These are phyloP conservation scores for Suhomyces tanzawaensis DNA, from an alignment of 805 yeast species.

Conservation along the genomic window DNA sequence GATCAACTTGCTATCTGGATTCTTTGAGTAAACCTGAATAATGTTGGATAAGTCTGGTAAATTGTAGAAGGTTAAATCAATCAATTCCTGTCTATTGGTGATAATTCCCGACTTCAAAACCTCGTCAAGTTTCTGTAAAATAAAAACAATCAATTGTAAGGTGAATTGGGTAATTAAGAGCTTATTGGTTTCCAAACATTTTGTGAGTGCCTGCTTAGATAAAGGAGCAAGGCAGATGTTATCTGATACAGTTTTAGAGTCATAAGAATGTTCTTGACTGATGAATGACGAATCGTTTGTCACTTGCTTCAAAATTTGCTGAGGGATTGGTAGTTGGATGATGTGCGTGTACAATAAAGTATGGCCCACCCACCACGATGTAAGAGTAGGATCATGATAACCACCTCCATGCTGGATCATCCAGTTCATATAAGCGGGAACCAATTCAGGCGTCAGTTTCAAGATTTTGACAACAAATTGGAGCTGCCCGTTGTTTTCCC, in stretches of 20 bases:
- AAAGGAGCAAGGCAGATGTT: slow-evolving; percentile 64
- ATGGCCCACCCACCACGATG: slow-evolving; percentile 82
- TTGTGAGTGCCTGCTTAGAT: slow-evolving; percentile 54
- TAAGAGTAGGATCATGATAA: slow-evolving; percentile 71
- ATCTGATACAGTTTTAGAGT: slow-evolving; percentile 43
- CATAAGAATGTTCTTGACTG: slow-evolving; percentile 36
- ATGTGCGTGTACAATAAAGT: slow-evolving; percentile 59
- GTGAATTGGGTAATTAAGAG: slow-evolving; percentile 60
- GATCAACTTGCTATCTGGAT: slow-evolving; percentile 38
- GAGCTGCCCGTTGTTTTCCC: slow-evolving; percentile 70
- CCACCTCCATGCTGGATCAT: slow-evolving; percentile 58
- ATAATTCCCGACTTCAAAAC: slow-evolving; percentile 25
- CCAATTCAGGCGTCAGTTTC: slow-evolving; percentile 59
- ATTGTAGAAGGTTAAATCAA: slow-evolving; percentile 23
- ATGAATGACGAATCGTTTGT: slow-evolving; percentile 19
- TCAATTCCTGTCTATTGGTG: slow-evolving; percentile 23
- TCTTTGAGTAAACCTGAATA: slow-evolving; percentile 35
- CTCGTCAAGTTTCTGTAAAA: slow-evolving; percentile 51
- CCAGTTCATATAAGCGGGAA: slow-evolving; percentile 66
- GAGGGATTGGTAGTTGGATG: slow-evolving; percentile 57
- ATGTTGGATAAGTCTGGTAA: slow-evolving; percentile 54
- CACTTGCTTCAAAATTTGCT: slow-evolving; percentile 5
- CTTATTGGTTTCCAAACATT: slow-evolving; percentile 48
- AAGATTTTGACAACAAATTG: slow-evolving; percentile 53
- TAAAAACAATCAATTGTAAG: slow-evolving; percentile 54